Percentiles rank a stretch among this genome's conserved stretches.
These are phyloP conservation scores for Buddleja alternifolia DNA, from an alignment of 257 asterid species.

Conservation along the genomic window DNA sequence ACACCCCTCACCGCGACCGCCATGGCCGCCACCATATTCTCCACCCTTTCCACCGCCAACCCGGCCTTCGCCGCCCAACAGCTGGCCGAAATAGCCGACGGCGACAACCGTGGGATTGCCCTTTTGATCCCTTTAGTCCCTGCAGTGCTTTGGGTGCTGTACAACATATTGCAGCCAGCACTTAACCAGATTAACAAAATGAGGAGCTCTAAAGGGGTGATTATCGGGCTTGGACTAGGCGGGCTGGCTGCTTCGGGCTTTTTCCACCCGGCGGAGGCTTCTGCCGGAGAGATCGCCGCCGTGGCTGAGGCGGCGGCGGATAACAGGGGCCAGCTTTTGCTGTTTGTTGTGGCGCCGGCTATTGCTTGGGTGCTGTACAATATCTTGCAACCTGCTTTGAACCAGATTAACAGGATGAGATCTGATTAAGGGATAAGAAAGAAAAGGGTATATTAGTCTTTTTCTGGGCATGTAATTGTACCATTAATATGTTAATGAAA, in stretches of 20 bases:
- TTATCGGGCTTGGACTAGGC: slow-evolving; percentile 73
- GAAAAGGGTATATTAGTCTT: slow-evolving; percentile 3
- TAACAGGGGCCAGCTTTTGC: slow-evolving; percentile 80
- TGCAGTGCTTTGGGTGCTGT: slow-evolving; percentile 89
- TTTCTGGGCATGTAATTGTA: slow-evolving; percentile 31
- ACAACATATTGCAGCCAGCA: slow-evolving; percentile 88
- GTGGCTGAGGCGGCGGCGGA: slow-evolving; percentile 58
- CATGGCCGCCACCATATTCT: slow-evolving; percentile 78
- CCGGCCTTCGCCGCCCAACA: slow-evolving; percentile 93
- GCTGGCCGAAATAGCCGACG: slow-evolving; percentile 84
- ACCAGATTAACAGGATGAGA: slow-evolving; percentile 88
- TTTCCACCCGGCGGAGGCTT: slow-evolving; percentile 55
- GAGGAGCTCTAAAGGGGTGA: slow-evolving; percentile 67
- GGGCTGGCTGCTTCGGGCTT: slow-evolving; percentile 66
- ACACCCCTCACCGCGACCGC: slow-evolving; percentile 46
- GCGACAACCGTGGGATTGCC: slow-evolving; percentile 84
- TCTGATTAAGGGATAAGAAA: slow-evolving; percentile 51
- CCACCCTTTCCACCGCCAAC: slow-evolving; percentile 64
- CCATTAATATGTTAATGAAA: slow-evolving; percentile 23
- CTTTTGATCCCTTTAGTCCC: slow-evolving; percentile 78
- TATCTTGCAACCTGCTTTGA: slow-evolving; percentile 92
- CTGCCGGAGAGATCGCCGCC: slow-evolving; percentile 56
- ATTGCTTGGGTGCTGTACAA: slow-evolving; percentile 79
- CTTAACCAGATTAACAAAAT: slow-evolving; percentile 80
- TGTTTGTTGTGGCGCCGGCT: slow-evolving; percentile 89